These are phyloP conservation scores for Nemania serpens DNA, from an alignment of 2,329 filamentous ascomycete species.

Conservation along the genomic window DNA sequence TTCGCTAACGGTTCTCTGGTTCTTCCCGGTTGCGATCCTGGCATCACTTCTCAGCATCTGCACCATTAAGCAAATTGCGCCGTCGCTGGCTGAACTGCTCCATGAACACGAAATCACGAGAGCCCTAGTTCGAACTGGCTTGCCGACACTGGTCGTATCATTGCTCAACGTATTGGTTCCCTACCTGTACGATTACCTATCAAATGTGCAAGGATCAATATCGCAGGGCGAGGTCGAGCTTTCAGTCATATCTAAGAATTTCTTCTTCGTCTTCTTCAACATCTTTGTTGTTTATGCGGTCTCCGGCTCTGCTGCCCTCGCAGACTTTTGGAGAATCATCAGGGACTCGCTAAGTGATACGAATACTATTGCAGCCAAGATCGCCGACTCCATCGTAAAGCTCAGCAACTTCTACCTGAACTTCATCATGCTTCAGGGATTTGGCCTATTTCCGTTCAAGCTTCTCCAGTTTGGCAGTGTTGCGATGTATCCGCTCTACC, in stretches of 20 bases:
- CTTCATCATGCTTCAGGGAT: slow-evolving; percentile 88
- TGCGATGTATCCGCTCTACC: slow-evolving; percentile 77
- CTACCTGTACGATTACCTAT: slow-evolving; percentile 92
- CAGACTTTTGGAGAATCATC: slow-evolving; percentile 73
- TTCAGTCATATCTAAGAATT: slow-evolving; percentile 96
- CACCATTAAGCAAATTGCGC: slow-evolving; percentile 74
- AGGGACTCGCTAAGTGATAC: slow-evolving; percentile 79
- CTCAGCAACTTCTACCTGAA: slow-evolving; percentile 88
- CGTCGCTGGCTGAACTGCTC: slow-evolving; percentile 70
- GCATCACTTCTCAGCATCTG: slow-evolving; percentile 81
- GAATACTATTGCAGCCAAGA: slow-evolving; percentile 72
- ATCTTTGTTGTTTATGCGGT: slow-evolving; percentile 94
- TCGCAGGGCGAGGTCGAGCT: slow-evolving; percentile 94
- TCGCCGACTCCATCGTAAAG: slow-evolving; percentile 75
- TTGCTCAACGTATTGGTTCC: slow-evolving; percentile 88
- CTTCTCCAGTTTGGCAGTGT: slow-evolving; percentile 89
- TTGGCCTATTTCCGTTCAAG: slow-evolving; percentile 93
- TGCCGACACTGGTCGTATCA: slow-evolving; percentile 85
- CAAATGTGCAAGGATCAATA: slow-evolving; percentile 90
- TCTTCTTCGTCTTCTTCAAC: slow-evolving; percentile 99
- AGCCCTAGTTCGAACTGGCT: slow-evolving; percentile 81
- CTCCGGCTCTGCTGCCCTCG: slow-evolving; percentile 73
- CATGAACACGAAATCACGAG: slow-evolving; percentile 69
- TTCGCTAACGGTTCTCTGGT: slow-evolving; percentile 85
- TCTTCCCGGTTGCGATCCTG: slow-evolving; percentile 77